These are phyloP conservation scores for Chloranthus sessilifolius DNA, from an alignment of 164 flowering plant species.

Conservation along the genomic window DNA sequence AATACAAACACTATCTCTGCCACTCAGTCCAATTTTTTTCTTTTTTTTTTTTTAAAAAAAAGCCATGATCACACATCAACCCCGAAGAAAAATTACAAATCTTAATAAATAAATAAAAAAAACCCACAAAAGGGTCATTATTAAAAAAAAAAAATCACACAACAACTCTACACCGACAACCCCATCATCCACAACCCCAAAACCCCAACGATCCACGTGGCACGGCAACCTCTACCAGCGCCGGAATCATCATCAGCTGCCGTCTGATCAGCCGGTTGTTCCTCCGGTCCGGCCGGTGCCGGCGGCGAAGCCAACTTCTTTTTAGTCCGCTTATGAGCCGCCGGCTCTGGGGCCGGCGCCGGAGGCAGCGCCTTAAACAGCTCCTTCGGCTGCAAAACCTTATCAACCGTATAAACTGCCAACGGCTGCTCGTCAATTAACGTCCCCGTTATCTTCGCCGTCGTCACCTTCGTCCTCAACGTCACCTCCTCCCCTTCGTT, in stretches of 20 bases:
- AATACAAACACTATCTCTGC: too few species aligned
- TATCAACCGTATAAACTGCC: slow-evolving; percentile 49
- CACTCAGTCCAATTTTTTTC: too few species aligned
- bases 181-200: too few species aligned
- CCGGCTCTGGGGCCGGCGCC: slow-evolving; percentile 25
- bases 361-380: slow-evolving; percentile 68
- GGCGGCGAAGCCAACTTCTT: slow-evolving; percentile 25
- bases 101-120: too few species aligned
- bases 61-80: too few species aligned
- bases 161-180: too few species aligned
- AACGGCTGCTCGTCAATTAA: slow-evolving; percentile 66
- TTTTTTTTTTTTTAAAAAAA: too few species aligned
- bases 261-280: slow-evolving; percentile 41
- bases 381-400: slow-evolving; percentile 74
- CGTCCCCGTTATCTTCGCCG: slow-evolving; percentile 63
- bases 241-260: slow-evolving; percentile 32
- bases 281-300: slow-evolving; percentile 41
- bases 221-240: not conserved
- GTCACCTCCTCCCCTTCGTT: slow-evolving; percentile 36
- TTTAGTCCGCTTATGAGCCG: slow-evolving; percentile 30
- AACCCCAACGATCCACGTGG: too few species aligned
- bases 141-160: too few species aligned
- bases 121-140: too few species aligned
- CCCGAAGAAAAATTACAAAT: too few species aligned
- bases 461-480: slow-evolving; percentile 48